These are phyloP conservation scores for Phaeophleospora eucalypticola DNA, from an alignment of 2,329 filamentous ascomycete genomes.

Conservation along the genomic window DNA sequence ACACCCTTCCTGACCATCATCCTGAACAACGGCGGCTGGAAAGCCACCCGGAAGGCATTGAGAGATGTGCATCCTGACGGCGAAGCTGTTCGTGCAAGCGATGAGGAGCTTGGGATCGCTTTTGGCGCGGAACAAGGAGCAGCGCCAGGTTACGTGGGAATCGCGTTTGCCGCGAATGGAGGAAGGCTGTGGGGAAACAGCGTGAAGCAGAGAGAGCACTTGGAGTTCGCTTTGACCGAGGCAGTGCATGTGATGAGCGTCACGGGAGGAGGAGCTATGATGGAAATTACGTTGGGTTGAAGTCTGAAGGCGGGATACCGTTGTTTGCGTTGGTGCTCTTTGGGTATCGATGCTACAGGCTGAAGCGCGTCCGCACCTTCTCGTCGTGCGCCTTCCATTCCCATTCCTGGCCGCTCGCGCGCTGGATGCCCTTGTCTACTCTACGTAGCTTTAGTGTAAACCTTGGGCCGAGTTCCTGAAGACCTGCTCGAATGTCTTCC, in stretches of 20 bases:
- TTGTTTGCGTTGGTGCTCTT: too few species aligned
- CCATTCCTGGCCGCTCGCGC: conserved; percentile 77
- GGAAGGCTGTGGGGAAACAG: conserved; percentile 8
- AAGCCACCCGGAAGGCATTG: conserved; percentile 14
- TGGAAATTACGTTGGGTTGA: too few species aligned
- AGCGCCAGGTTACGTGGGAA: conserved; percentile 17
- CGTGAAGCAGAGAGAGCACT: conserved; percentile 3
- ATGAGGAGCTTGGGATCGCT: conserved; percentile 16
- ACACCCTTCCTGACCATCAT: conserved; percentile 19
- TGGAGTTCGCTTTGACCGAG: conserved; percentile 6
- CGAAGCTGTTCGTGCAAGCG: conserved; percentile 9
- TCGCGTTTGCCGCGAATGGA: conserved; percentile 12
- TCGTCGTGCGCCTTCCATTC: conserved; percentile 96
- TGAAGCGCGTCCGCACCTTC: conserved; percentile 89
- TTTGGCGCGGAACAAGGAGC: conserved; percentile 11
- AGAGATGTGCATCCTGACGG: conserved; percentile 18
- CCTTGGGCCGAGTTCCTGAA: conserved; percentile 84
- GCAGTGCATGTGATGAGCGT: too few species aligned
- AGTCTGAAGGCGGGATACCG: too few species aligned
- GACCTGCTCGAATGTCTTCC: conserved; percentile 76
- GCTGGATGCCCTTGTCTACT: conserved; percentile 84
- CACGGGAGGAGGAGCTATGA: too few species aligned
- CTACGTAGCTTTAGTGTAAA: conserved; percentile 84
- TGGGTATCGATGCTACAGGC: too few species aligned
- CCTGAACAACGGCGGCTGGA: conserved; percentile 23